phyloP scores from a whole-genome alignment of 129 eudicot species.

The Escallonia rubra region DNA sequence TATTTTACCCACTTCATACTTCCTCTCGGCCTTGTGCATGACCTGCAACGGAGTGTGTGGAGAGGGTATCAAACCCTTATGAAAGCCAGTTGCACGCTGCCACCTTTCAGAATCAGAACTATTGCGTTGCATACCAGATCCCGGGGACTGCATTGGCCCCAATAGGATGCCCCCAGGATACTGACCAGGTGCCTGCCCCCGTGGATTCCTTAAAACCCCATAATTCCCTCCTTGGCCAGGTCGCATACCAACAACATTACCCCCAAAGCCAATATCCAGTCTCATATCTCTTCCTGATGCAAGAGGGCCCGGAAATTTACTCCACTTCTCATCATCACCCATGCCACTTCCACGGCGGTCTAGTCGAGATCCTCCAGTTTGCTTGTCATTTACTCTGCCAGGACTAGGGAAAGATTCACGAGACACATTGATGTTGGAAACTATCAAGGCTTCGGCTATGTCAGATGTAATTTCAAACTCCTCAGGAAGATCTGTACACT shows the following conservation, averaged over 20 bases:
- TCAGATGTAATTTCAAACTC: constrained; percentile 50
- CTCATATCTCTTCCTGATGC: constrained; percentile 45
- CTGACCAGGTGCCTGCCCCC: constrained; percentile 37
- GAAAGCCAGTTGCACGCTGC: constrained; percentile 59
- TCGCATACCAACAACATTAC: constrained; percentile 29
- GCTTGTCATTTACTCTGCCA: constrained; percentile 55
- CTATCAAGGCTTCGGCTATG: constrained; percentile 26
- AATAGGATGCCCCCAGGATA: constrained; percentile 52
- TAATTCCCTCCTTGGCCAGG: constrained; percentile 44
- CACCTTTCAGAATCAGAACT: constrained; percentile 78
- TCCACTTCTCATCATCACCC: constrained; percentile 68
- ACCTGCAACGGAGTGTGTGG: constrained; percentile 64
- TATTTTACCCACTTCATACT: constrained; percentile 85
- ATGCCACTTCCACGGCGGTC: constrained; percentile 55
- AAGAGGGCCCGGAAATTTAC: constrained; percentile 40
- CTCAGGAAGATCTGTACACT: constrained; percentile 59
- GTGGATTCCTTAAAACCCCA: constrained; percentile 63
- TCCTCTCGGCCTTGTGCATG: constrained; percentile 86
- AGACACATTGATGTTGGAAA: constrained; percentile 28
- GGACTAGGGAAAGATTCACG: constrained; percentile 60
- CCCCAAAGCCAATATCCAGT: constrained; percentile 32
- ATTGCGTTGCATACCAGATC: constrained; percentile 50
- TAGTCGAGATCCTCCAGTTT: constrained; percentile 34
- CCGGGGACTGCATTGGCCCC: constrained; percentile 72
- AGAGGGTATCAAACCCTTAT: constrained; percentile 72